Evolutionary conservation across 805 yeast species (phyloP).

Genomic region (Brettanomyces sp.): DNA sequence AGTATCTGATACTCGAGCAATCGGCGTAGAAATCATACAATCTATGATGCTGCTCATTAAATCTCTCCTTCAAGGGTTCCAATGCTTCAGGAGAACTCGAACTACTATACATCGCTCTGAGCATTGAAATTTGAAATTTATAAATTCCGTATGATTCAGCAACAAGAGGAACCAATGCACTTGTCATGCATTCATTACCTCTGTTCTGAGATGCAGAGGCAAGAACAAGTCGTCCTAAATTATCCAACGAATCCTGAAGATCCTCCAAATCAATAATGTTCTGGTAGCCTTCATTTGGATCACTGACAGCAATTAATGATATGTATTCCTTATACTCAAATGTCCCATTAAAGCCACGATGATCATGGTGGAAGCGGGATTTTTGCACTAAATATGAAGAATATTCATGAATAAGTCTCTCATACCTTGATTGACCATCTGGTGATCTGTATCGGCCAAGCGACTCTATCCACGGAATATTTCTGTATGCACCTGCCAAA

Average conservation of each 20-base stretch:
- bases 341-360: slow-evolving; percentile 87
- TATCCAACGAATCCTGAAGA: slow-evolving; percentile 76
- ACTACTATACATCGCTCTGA: slow-evolving; percentile 74
- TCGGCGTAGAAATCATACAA: slow-evolving; percentile 82
- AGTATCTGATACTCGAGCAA: slow-evolving; percentile 73
- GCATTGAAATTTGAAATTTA: slow-evolving; percentile 81
- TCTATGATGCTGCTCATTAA: slow-evolving; percentile 57
- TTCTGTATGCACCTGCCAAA: slow-evolving; percentile 68
- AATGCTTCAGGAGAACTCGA: slow-evolving; percentile 69
- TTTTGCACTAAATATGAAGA: slow-evolving; percentile 61
- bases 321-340: slow-evolving; percentile 95
- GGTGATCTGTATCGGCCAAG: slow-evolving; percentile 47
- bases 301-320: slow-evolving; percentile 76
- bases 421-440: slow-evolving; percentile 41
- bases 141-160: slow-evolving; percentile 90
- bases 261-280: slow-evolving; percentile 78
- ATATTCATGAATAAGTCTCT: slow-evolving; percentile 69
- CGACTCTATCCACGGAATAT: slow-evolving; percentile 69
- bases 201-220: slow-evolving; percentile 52
- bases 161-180: slow-evolving; percentile 83
- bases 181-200: slow-evolving; percentile 63
- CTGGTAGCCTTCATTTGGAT: slow-evolving; percentile 94
- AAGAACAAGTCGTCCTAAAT: slow-evolving; percentile 66
- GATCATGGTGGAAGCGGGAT: slow-evolving; percentile 72
- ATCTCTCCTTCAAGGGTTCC: slow-evolving; percentile 63